phyloP scores from a whole-genome alignment of 2,329 filamentous ascomycete species.

The Trichoderma sp. region DNA sequence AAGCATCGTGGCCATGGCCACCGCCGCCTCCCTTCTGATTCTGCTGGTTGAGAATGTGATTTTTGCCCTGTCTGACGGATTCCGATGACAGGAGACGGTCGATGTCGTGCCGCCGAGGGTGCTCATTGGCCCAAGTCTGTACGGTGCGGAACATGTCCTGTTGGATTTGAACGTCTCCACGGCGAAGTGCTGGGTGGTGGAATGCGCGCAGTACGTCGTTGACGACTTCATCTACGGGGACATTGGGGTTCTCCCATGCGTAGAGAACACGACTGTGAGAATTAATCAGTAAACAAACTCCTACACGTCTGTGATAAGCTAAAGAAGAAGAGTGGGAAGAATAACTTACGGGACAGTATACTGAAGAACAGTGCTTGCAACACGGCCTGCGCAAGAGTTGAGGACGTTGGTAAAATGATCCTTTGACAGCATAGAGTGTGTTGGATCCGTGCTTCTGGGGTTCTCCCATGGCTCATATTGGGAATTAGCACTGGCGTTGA shows the following conservation, averaged over 20 bases:
- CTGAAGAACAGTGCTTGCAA: constrained; percentile 76
- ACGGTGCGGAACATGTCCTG: constrained; percentile 88
- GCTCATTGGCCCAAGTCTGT: constrained; percentile 74
- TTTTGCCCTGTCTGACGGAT: constrained; percentile 80
- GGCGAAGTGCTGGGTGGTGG: constrained; percentile 85
- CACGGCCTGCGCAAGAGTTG: constrained; percentile 75
- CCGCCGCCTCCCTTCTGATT: constrained; percentile 39
- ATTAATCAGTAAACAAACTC: background rate
- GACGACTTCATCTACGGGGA: constrained; percentile 81
- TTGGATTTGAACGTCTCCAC: constrained; percentile 78
- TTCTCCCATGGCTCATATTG: constrained; percentile 83
- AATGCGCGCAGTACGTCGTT: constrained; percentile 81
- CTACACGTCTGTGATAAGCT: background rate
- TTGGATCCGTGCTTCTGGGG: constrained; percentile 74
- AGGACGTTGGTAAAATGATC: constrained; percentile 82
- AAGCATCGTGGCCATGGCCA: constrained; percentile 49
- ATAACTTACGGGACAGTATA: constrained; percentile 75
- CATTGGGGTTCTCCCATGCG: constrained; percentile 86
- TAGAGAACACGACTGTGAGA: constrained; percentile 71
- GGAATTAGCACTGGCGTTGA: constrained; percentile 69
- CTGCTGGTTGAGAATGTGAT: constrained; percentile 62
- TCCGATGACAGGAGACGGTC: constrained; percentile 79
- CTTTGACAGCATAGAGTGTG: constrained; percentile 81
- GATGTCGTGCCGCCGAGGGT: constrained; percentile 68
- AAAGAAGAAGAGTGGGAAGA: background rate